Percentiles rank a stretch among this genome's conserved stretches.
These are phyloP conservation scores for Saturnispora hagleri DNA, from an alignment of 805 yeast genomes.

Conservation along the genomic window DNA sequence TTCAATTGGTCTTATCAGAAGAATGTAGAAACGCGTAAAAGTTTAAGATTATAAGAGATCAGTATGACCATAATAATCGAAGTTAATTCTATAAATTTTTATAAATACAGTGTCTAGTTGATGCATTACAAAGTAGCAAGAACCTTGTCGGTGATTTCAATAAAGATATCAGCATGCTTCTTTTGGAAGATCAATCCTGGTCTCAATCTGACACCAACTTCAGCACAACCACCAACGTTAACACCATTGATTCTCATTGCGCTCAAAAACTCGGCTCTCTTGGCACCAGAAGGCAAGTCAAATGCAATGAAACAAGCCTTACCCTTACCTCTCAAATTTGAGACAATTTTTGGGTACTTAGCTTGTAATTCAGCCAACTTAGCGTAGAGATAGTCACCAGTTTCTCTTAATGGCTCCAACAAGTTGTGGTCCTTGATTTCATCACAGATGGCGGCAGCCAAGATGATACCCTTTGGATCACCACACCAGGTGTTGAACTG, in stretches of 20 bases:
- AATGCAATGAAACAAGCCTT: conserved; percentile 81
- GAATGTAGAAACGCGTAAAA: conserved; percentile 1
- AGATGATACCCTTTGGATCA: conserved; percentile 72
- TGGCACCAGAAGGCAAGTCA: conserved; percentile 45
- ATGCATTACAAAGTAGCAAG: conserved; percentile 18
- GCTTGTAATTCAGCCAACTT: conserved; percentile 44
- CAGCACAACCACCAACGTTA: conserved; percentile 83
- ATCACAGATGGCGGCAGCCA: conserved; percentile 63
- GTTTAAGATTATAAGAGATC: neutral
- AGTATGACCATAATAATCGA: neutral
- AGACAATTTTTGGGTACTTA: conserved; percentile 44
- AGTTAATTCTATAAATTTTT: neutral
- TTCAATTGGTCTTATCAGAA: neutral
- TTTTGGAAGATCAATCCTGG: conserved; percentile 72
- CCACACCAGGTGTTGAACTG: conserved; percentile 95
- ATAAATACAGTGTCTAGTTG: neutral
- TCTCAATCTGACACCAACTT: conserved; percentile 67
- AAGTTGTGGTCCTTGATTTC: conserved; percentile 57
- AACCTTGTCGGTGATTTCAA: conserved; percentile 35
- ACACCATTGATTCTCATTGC: conserved; percentile 59
- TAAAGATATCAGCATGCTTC: conserved; percentile 66
- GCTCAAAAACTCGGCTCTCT: conserved; percentile 52
- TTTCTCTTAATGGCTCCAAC: conserved; percentile 43
- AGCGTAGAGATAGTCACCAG: conserved; percentile 58
- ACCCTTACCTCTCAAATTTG: conserved; percentile 62